Base-by-base conservation (phyloP, 2,329 filamentous ascomycete species). In the Botrytis fragariae region DNA sequence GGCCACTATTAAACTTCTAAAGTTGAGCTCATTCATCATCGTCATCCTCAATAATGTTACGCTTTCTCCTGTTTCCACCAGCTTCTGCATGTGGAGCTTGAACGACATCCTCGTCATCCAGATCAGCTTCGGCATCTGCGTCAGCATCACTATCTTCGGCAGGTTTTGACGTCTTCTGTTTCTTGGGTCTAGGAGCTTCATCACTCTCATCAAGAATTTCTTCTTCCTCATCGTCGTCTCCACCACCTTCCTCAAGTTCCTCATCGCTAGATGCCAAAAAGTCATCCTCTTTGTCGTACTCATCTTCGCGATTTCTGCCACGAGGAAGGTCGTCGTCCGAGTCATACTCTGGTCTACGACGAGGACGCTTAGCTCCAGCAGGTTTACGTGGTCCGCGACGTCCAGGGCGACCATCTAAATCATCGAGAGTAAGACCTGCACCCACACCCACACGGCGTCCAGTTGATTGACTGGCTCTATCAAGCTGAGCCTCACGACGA, bases 261-360 rank as follows among this genome's bases (percentile, higher is more conserved):
- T 93, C 92, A 76, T 94, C 92, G 78, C 91, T 94, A 5, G 86
- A 86, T 5, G 91, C 93, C 72, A 95, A 87, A 80, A 95, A 95
- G 73, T 91, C 93, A 79, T 95, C 93, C 48, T 92, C 92, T 80
- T 91, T 87, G 75, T 95, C 92, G 80, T 95, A 95, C 77, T 93
- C 91, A 76, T 95, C 91, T 74, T 91, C 87, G 70, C 88, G 87
- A 45, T 87, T 86, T 65, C 78, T 73, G 32, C 79, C 63, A 84
- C 89, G 86, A 25, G 89, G 88, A 51, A 90, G 85, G 74, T 93
- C 92, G 77, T 93, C 92, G 78, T 94, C 93, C 14, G 93, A 93
- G 78, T 95, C 92, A 74, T 93, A 92, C 77, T 93, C 92, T 74
- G 86, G 84, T 57, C 86, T 85, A 45, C 86, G 85, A 78, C 86